A percentile compares a stretch with the other conserved stretches of the same genome.
Evolutionary conservation across 2,329 filamentous ascomycete genomes (phyloP).

Genomic region (Ophiostoma ips): DNA sequence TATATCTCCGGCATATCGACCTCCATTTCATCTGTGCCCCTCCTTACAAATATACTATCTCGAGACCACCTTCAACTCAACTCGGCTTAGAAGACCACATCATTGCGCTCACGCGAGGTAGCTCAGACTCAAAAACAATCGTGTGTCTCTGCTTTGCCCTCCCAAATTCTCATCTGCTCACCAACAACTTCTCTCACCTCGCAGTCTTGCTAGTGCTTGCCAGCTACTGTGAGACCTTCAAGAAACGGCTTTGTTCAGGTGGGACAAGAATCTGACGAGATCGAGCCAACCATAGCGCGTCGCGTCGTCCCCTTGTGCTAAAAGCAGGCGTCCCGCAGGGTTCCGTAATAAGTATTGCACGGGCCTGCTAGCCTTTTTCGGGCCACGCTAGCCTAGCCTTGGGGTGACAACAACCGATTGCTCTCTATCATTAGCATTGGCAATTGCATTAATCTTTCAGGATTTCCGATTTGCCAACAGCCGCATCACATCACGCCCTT

Average conservation of each 20-base stretch:
- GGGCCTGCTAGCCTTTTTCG: not conserved
- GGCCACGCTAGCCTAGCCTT: constrained; percentile 1
- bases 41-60: too few species aligned
- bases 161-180: too few species aligned
- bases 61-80: too few species aligned
- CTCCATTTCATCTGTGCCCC: too few species aligned
- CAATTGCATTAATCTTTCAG: not conserved
- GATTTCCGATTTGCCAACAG: not conserved
- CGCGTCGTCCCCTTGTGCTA: not conserved
- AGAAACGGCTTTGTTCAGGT: not conserved
- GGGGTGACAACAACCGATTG: not conserved
- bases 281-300: constrained; percentile 1
- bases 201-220: too few species aligned
- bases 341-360: not conserved
- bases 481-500: not conserved
- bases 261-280: not conserved
- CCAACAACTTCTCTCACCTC: too few species aligned
- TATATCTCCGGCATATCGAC: too few species aligned
- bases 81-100: too few species aligned
- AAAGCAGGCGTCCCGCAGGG: not conserved
- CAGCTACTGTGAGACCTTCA: too few species aligned
- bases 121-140: too few species aligned
- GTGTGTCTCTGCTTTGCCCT: too few species aligned
- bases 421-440: not conserved
- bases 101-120: too few species aligned